Evolutionary conservation across 2,329 filamentous ascomycete genomes (phyloP), one percentile per base, ranked within the genome.

Genomic region (Pseudogymnoascus sp.): DNA sequence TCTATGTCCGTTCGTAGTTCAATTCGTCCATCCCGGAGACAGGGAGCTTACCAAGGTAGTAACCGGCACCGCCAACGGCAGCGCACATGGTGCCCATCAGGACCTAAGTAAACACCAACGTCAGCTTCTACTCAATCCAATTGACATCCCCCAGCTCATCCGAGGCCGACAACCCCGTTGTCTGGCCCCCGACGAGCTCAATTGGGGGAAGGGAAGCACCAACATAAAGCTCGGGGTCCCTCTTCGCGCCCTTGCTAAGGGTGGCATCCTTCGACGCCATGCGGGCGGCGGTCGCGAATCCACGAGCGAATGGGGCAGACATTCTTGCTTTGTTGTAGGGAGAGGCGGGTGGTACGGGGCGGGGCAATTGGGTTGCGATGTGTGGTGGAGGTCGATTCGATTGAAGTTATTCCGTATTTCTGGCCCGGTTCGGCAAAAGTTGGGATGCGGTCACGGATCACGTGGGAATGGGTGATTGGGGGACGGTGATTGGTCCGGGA

Each of bases 1-100:
- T 19, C 13, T 4, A 0, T 19, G n/a, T 8, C 13, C 16, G 1
- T 13, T 6, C n/a, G 4, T 1, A 19, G 8, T 53, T 53, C 47
- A 33, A 47, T 35, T 16, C 14, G 60, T 31, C n/a, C 14, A 47
- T 31, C n/a, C 8, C 29, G 59, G 62, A 64, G 29, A 40, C 38
- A 59, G 53, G 64, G 64, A 61, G 61, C 16, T 38, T 83, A 90
- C 89, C 89, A 72, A 95, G 90, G 80, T 93, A 91, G 86, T 87
- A 96, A 75, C 93, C 93, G 70, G 91, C 93, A 72, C 95, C 86
- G 73, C 87, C 87, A 74, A 97, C 89, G 72, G 91, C 89, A 76
- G 88, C 87, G 72, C 89, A 87, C 91, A 97, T 96, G 76, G 97
- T 87, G 74, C 86, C 90, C 68, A 93, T 85, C 69, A 99, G 89